A percentile compares a stretch with the other conserved stretches of the same genome.
Conservation (phyloP, 306 rosid genomes). For the Sesbania bispinosa region DNA sequence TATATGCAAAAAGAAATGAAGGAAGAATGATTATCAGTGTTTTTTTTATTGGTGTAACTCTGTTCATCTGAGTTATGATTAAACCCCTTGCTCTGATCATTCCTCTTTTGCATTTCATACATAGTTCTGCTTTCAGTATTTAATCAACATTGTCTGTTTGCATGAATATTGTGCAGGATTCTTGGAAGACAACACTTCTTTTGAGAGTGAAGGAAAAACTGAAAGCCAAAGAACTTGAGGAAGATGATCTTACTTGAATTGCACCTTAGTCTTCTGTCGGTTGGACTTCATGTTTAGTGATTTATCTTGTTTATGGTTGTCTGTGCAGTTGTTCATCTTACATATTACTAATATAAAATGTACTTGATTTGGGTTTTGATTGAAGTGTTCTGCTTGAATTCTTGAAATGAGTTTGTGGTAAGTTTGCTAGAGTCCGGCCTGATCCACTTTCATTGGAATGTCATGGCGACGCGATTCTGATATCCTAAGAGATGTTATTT, state of each 20-base stretch:
- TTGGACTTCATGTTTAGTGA: slow-evolving; percentile 33
- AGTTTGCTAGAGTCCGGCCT: not conserved
- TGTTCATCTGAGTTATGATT: not conserved
- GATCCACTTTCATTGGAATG: slow-evolving; percentile 6
- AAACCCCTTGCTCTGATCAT: not conserved
- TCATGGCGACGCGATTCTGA: not conserved
- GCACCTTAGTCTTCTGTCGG: not conserved
- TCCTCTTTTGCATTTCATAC: slow-evolving; percentile 3
- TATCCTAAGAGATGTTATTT: not conserved
- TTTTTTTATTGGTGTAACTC: not conserved
- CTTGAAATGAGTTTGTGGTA: slow-evolving; percentile 22
- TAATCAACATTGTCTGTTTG: not conserved
- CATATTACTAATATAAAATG: slow-evolving; percentile 25
- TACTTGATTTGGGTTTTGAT: slow-evolving; percentile 40
- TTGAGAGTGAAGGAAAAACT: slow-evolving; percentile 96
- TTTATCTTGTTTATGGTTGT: slow-evolving; percentile 30
- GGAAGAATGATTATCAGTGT: not conserved
- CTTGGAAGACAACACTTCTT: slow-evolving; percentile 93
- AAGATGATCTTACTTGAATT: slow-evolving; percentile 88
- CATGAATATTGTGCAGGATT: slow-evolving; percentile 51
- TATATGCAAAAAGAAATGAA: not conserved
- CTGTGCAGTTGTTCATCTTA: slow-evolving; percentile 30
- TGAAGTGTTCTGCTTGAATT: slow-evolving; percentile 18
- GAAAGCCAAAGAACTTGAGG: slow-evolving; percentile 97
- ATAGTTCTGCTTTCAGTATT: not conserved